Base-by-base conservation (phyloP, 345 rosid species). In the Eucalyptus regnans region DNA sequence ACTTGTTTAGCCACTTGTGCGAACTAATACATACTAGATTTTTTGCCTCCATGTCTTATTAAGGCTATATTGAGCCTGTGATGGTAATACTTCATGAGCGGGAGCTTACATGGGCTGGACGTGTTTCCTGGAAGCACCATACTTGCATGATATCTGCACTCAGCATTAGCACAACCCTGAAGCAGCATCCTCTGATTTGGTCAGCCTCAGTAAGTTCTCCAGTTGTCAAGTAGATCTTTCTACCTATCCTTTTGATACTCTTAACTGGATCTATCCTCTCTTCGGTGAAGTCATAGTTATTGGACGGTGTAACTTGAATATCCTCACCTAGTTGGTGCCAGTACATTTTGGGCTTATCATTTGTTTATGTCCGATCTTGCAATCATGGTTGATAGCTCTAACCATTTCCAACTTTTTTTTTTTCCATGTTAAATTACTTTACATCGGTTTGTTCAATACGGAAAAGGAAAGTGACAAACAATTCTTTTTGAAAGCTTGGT, bases 151-250 rank as follows among this genome's bases (percentile, higher is more conserved):
- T 98, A 90, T 96, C 99, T 92, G 99, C 99, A 31, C 95, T 98
- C 91, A 98, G 99, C 92, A 97, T 98, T 91, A 98, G 97, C 92
- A 95, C 99, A 84, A 95, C 98, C 68, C 92, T 95, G 92, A 97
- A 97, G 95, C 99, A 96, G 91, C 98, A 97, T 89, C 99, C 99
- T 43, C 97, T 98, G 91, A 97, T 98, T 94, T 98, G 99, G 99
- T 97, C 99, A 91, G 95, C 96, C 88, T 88, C 87, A 93, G 99
- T 98, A 96, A 90, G 98, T 93, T 94, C 89, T 87, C 89, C 87
- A 89, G 90, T 90, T 87, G 88, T 76, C 48, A 76, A 76, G 48
- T 41, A 12, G 27, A 76, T 41, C 48, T 76, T 76, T 76, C 84
- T 76, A 87, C 86, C 60, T 33, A 80, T 49, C 6, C 25, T 50